Evolutionary conservation across 2,329 filamentous ascomycete genomes (phyloP), one percentile per base, ranked within the genome.

Genomic region (Lecanicillium sp.): DNA sequence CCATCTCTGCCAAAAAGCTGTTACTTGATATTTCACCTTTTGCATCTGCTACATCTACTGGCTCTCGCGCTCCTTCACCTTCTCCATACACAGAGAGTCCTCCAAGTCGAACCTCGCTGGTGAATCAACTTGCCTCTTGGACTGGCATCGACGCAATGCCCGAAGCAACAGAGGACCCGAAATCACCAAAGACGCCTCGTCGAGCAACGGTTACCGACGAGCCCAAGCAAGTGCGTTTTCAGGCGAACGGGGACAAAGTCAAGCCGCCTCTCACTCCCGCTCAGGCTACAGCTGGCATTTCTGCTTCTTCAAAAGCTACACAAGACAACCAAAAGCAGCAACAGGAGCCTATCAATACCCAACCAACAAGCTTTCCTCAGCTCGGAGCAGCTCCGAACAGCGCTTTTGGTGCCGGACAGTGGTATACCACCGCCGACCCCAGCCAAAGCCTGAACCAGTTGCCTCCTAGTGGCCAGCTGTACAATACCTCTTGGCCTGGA

Each of bases 361-460:
- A 43, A 29, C 41, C 41, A 9, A 19, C 41, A n/a, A 37, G 36
- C 20, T 43, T 43, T 25, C 41, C 41, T 0, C 33, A 38, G 14
- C 36, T 43, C 37, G 41, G 41, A 17, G 15, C 41, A 7, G 36
- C 41, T 27, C 41, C 36, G 3, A 25, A 17, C 35, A 28, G 28
- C 18, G 36, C 25, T 5, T 39, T 15, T 17, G 41, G 41, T 4
- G 36, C 36, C 19, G 41, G 41, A 5, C 37, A 32, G 14, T 43
- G 41, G 41, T 38, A 29, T 29, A 43, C 37, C 9, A 36, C 31
- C 12, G 33, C 37, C 29, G 37, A 43, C n/a, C 41, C 41, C 6
- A 29, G 36, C 9, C 19, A 27, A 17, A 43, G 41, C 18, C 37
- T 43, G 14, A 35, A 18, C 33, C 32, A 38, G 32, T 22, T 13